Evolutionary conservation across 768 basidiomycete species (phyloP).

Genomic region (Exidia glandulosa): DNA sequence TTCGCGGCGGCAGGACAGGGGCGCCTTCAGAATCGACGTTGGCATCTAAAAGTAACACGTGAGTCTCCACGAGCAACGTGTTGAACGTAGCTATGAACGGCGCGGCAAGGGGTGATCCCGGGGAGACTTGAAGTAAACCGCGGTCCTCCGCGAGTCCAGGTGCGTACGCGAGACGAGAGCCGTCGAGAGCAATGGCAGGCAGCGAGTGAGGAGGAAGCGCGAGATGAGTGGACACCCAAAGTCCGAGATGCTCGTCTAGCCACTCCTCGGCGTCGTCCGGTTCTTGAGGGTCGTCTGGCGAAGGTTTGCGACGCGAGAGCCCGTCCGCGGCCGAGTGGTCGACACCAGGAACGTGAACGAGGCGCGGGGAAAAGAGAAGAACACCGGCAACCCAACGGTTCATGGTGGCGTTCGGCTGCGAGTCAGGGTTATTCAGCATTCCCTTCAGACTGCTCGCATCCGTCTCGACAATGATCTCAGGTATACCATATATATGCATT

Average conservation of each 20-base stretch:
- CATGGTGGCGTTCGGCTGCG: conserved; percentile 2
- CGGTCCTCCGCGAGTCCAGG: background rate
- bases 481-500: background rate
- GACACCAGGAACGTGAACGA: conserved; percentile 24
- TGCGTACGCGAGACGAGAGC: background rate
- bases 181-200: background rate
- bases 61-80: background rate
- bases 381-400: conserved; percentile 6
- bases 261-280: background rate
- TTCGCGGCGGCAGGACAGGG: too few species aligned
- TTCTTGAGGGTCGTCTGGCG: background rate
- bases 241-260: background rate
- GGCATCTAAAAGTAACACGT: background rate
- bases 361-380: conserved; percentile 5
- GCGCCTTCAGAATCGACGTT: background rate
- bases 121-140: background rate
- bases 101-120: background rate
- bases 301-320: conserved; percentile 7
- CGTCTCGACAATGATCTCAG: conserved; percentile 1
- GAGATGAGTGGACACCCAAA: background rate
- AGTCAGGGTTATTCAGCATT: conserved; percentile 5
- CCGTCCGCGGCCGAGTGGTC: conserved; percentile 13
- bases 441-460: conserved; percentile 6
- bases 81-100: background rate
- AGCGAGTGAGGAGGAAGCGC: background rate